Base-by-base conservation (phyloP, 148 eudicot genomes). In the Chenopodium quinoa region DNA sequence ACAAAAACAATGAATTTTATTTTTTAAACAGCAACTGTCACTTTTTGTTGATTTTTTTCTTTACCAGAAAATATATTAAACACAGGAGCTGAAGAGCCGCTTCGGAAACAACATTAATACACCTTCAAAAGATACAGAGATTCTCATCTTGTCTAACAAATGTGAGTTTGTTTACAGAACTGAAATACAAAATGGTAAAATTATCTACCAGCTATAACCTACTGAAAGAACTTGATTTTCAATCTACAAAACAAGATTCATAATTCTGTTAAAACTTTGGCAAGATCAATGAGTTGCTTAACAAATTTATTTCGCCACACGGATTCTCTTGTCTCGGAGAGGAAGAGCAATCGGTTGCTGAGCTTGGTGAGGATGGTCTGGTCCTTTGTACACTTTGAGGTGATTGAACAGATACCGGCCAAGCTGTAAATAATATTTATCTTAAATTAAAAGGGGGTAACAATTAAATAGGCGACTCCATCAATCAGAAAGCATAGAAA, bases 331-430 rank as follows among this genome's bases (percentile, higher is more conserved):
- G 85, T 97, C 98, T 80, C 88, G 82, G 62, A 97, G 83, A 1
- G 97, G 99, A 74, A 97, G 90, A 27, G 84, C 91, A 54, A 87
- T 63, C 16, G 98, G 99, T 80, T 90, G 82, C 79, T 97, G 98
- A 32, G 99, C 99, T 80, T 96, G 88, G 75, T 71, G 75, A 10
- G 75, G 54, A 83, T 96, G 99, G 47, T 88, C 88, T 20, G 97
- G 88, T 8, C 99, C 99, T 71, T 83, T 84, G 85, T 97, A 97
- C 69, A 97, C 97, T 91, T 97, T 94, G 7, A 97, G 97, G 84
- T 97, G 99, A 89, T 86, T 92, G 83, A 97, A 97, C 52, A 97
- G 79, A 23, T 86, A 71, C 65, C 99, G 91, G 9, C 99, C 98
- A 37, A 97, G 95, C 98, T 97, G 97, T 82, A 52, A 29, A 78